Evolutionary conservation across 1,139 yeast genomes (phyloP), one percentile per base, ranked within the genome.

Genomic region (Yamadazyma kanchanaburiensis): DNA sequence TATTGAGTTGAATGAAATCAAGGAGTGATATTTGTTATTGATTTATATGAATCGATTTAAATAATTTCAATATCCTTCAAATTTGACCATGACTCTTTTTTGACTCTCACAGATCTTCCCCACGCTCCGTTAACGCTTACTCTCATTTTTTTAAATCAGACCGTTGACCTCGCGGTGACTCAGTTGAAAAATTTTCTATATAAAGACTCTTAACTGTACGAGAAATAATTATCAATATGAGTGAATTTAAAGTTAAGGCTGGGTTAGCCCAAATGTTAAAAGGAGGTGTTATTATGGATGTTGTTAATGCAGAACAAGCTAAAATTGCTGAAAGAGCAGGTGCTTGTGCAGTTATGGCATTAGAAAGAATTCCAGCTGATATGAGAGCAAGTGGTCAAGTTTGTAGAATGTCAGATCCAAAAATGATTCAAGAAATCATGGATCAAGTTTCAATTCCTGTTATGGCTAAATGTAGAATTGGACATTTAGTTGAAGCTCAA

Each of bases 271-370:
- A 85, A 58, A 85, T 85, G 94, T 72, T 85, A 42, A 85, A 85
- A 53, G 91, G 86, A 33, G 72, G 73, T 29, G 73, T 67, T 32
- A 67, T 65, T 39, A 66, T 66, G 74, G 74, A 66, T 76, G 94
- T 61, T 26, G 71, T 66, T 30, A 66, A 59, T 34, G 65, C 66
- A 17, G 74, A 67, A 41, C 74, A 67, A 44, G 74, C 74, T 15
- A 47, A 43, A 26, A 75, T 85, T 38, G 95, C 95, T 19, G 94
- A 85, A 56, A 69, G 63, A 37, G 91, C 94, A 3, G 95, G 95
- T 39, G 95, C 95, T 9, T 81, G 87, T 61, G 94, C 95, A 8
- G 95, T 85, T 22, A 85, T 84, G 94, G 95, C 94, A 3, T 68
- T 85, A 44, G 95, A 85, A 58, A 67, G 83, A 47, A 86, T 85